phyloP scores from a whole-genome alignment of 2,329 filamentous ascomycete genomes.

The Clathrospora elynae region DNA sequence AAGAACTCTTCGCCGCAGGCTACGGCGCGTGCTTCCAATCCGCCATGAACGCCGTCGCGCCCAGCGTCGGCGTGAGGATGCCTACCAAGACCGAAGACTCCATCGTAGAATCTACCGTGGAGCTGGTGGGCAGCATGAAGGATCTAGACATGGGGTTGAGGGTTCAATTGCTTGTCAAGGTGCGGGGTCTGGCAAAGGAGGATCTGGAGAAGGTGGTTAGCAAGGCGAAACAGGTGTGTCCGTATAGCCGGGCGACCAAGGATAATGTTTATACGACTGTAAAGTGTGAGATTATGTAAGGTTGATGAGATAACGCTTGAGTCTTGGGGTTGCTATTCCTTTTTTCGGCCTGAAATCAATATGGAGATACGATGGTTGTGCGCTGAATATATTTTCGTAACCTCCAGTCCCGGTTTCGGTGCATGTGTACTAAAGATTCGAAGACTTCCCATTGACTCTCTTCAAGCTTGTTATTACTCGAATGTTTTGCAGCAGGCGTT shows the following conservation, averaged over 20 bases:
- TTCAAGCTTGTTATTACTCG: too few species aligned
- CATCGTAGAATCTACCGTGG: constrained; percentile 51
- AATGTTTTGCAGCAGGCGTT: too few species aligned
- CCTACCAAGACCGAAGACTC: constrained; percentile 47
- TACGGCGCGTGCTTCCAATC: constrained; percentile 56
- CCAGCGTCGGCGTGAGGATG: constrained; percentile 50
- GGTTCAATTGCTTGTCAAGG: constrained; percentile 52
- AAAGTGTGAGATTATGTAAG: constrained; percentile 29
- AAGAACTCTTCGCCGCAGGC: constrained; percentile 56
- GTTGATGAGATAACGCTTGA: too few species aligned
- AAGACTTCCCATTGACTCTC: too few species aligned
- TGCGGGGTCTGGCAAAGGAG: constrained; percentile 38
- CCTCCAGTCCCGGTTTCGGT: too few species aligned
- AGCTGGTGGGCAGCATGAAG: constrained; percentile 55
- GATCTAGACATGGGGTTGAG: constrained; percentile 52
- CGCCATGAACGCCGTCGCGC: constrained; percentile 54
- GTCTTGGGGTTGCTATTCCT: too few species aligned
- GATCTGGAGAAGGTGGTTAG: constrained; percentile 45
- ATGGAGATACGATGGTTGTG: too few species aligned
- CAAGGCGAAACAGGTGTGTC: constrained; percentile 45
- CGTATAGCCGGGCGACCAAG: constrained; percentile 42
- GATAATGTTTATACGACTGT: constrained; percentile 42
- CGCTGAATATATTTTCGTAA: too few species aligned
- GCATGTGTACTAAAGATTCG: too few species aligned
- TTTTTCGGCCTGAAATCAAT: too few species aligned